phyloP scores from a whole-genome alignment of 805 yeast species.

The Pichia gijzeniarum region DNA sequence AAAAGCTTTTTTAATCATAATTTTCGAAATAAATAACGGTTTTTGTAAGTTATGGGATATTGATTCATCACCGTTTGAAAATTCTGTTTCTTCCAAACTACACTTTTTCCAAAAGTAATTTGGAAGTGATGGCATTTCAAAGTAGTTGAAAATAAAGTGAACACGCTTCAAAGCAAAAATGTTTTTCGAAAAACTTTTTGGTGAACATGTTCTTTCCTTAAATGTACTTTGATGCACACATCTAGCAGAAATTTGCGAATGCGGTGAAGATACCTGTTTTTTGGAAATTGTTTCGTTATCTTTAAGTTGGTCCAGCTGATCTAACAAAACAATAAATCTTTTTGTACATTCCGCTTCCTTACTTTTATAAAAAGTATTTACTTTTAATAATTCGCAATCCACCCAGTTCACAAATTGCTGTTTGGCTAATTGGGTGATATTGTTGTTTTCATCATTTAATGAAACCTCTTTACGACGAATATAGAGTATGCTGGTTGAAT shows the following conservation, averaged over 20 bases:
- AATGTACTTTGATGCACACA: conserved; percentile 4
- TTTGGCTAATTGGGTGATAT: conserved; percentile 31
- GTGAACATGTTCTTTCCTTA: too few relatives aligned
- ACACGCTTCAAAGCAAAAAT: neutral
- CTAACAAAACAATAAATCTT: conserved; percentile 55
- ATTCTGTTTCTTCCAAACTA: neutral
- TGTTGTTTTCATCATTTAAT: conserved; percentile 20
- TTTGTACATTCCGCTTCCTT: conserved; percentile 54
- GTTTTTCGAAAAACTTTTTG: too few relatives aligned
- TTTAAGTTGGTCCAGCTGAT: conserved; percentile 53
- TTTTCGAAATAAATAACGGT: conserved; percentile 56
- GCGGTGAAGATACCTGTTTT: neutral
- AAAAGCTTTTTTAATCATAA: conserved; percentile 62
- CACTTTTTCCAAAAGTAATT: conserved; percentile 27
- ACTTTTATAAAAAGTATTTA: conserved; percentile 52
- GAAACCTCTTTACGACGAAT: conserved; percentile 1
- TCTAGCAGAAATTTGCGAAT: neutral
- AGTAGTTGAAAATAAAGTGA: conserved; percentile 25
- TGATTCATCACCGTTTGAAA: neutral
- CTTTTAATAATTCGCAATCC: conserved; percentile 51
- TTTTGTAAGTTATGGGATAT: conserved; percentile 22
- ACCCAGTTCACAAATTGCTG: conserved; percentile 58
- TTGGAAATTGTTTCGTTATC: conserved; percentile 18
- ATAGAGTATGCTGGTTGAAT: conserved; percentile 13
- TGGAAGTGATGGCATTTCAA: conserved; percentile 38